Conservation (phyloP, 768 basidiomycete genomes). For the Ramaria rubella region DNA sequence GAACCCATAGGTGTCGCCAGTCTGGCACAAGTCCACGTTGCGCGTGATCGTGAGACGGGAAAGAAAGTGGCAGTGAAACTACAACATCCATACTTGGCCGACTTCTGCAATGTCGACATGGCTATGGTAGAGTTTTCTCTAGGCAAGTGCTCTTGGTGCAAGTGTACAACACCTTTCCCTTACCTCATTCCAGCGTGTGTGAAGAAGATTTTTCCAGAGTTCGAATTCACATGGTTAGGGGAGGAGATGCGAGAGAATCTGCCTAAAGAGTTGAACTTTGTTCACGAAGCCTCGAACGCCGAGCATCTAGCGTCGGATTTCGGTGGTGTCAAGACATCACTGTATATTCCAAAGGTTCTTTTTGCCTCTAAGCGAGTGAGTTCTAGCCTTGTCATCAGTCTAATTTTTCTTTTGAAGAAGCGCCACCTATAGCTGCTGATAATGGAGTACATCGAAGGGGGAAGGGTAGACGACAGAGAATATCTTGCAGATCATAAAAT, state of each 20-base stretch:
- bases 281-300: slow-evolving; percentile 84
- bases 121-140: slow-evolving; percentile 73
- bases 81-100: slow-evolving; percentile 90
- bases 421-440: slow-evolving; percentile 37
- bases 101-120: slow-evolving; percentile 90
- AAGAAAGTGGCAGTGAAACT: slow-evolving; percentile 73
- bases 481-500: slow-evolving; percentile 80
- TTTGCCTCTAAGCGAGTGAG: slow-evolving; percentile 69
- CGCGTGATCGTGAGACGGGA: slow-evolving; percentile 61
- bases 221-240: slow-evolving; percentile 89
- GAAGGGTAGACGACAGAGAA: slow-evolving; percentile 77
- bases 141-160: slow-evolving; percentile 33
- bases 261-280: slow-evolving; percentile 93
- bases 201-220: slow-evolving; percentile 90
- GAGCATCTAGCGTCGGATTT: slow-evolving; percentile 68
- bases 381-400: not conserved
- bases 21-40: slow-evolving; percentile 92
- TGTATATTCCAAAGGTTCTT: slow-evolving; percentile 80
- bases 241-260: slow-evolving; percentile 93
- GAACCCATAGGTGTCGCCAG: slow-evolving; percentile 93
- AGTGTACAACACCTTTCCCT: not conserved
- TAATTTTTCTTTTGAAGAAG: not conserved
- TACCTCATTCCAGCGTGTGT: slow-evolving; percentile 55
- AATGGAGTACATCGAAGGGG: slow-evolving; percentile 93
- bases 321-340: slow-evolving; percentile 56